Base-by-base conservation (phyloP, 2,329 filamentous ascomycete species). In the Colletotrichum sp. region DNA sequence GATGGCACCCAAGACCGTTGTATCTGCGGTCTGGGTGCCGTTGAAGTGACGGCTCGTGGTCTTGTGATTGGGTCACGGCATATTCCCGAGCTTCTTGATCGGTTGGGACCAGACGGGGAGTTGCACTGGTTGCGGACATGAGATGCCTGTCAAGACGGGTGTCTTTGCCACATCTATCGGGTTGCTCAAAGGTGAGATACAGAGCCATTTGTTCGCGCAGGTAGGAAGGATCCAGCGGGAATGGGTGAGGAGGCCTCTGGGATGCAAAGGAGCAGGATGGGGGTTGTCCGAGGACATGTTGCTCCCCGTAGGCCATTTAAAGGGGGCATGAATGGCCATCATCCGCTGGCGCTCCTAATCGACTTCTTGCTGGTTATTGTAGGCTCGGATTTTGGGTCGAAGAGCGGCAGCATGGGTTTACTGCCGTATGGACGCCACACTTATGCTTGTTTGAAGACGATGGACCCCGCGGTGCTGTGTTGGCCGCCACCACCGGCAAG, bases 1-100 rank as follows among this genome's bases (percentile, higher is more conserved):
- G 64, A 74, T 76, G 73, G 22, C 29, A 65, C 32, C 64, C 70
- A 76, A 69, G 73, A 76, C 55, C 55, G 55, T 30, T 19, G 13
- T 27, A 8, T 69, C 19, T 32, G 30, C 44, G 19, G 55, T 19
- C n/a, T 57, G 25, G 32, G 8, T 55, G 57, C 57, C 34, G 34
- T 25, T 22, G 36, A 36, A 34, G 44, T 62, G 59, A 32, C 39
- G 25, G 57, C 39, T 36, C 34, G 57, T 69, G 68, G 68, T 39
- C 68, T 22, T 39, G 34, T 64, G 68, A 68, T 72, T 72, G 76
- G 69, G 29, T 68, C 62, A 63, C 39, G 30, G 36, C 22, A 19
- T 39, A 39, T 64, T 8, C 25, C 36, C 27, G 32, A 32, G 8
- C 34, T 22, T 64, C 19, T 30, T 27, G 44, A 30, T 39, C 32